phyloP scores from a whole-genome alignment of 2,329 filamentous ascomycete genomes.

The Monosporascus ibericus region DNA sequence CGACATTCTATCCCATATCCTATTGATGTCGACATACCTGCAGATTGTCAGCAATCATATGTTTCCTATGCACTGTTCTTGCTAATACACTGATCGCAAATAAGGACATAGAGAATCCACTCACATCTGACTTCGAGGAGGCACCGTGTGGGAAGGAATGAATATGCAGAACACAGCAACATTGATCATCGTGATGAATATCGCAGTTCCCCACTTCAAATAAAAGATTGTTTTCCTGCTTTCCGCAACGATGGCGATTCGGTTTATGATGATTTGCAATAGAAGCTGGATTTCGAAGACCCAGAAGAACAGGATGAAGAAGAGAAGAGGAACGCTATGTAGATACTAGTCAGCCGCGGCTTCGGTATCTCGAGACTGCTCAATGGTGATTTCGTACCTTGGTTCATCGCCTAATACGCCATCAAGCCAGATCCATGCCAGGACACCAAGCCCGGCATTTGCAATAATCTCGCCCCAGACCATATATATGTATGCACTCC shows the following conservation, averaged over 20 bases:
- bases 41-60: background rate
- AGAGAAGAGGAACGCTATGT: conserved; percentile 26
- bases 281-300: conserved; percentile 42
- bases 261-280: conserved; percentile 51
- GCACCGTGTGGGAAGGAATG: conserved; percentile 39
- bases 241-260: conserved; percentile 42
- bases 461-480: conserved; percentile 38
- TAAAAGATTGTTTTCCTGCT: conserved; percentile 28
- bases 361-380: conserved; percentile 17
- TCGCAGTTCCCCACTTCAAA: conserved; percentile 41
- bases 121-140: conserved; percentile 32
- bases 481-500: conserved; percentile 27
- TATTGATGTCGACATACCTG: conserved; percentile 36
- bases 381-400: conserved; percentile 5
- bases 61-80: background rate
- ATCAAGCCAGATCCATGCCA: conserved; percentile 34
- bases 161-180: conserved; percentile 48
- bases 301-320: conserved; percentile 35
- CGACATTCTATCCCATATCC: conserved; percentile 46
- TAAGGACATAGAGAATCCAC: conserved; percentile 5
- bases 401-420: conserved; percentile 18
- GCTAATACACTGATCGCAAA: too few relatives aligned
- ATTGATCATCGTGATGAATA: conserved; percentile 42
- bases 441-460: conserved; percentile 31
- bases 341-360: conserved; percentile 8